phyloP scores from a whole-genome alignment of 108 stramenopile genomes.

The Parietichytrium sp. region DNA sequence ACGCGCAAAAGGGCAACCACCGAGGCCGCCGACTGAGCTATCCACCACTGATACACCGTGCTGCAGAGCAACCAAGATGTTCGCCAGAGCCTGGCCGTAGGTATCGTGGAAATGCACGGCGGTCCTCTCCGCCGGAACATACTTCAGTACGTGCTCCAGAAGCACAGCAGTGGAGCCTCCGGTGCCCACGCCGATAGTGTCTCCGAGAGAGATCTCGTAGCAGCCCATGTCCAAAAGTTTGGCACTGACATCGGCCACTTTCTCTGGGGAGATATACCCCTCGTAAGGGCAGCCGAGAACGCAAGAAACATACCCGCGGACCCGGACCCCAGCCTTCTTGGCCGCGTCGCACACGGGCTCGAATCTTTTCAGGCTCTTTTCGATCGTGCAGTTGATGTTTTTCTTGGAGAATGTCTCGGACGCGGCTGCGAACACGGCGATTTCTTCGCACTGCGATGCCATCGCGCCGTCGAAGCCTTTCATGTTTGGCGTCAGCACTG shows the following conservation, averaged over 20 bases:
- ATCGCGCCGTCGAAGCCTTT: slow-evolving; percentile 69
- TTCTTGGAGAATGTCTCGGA: slow-evolving; percentile 73
- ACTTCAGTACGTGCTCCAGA: slow-evolving; percentile 53
- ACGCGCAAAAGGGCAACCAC: slow-evolving; percentile 80
- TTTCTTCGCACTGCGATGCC: slow-evolving; percentile 58
- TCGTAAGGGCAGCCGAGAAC: slow-evolving; percentile 83
- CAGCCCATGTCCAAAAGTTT: slow-evolving; percentile 76
- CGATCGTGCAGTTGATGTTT: slow-evolving; percentile 81
- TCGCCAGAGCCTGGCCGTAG: slow-evolving; percentile 78
- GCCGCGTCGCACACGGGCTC: slow-evolving; percentile 59
- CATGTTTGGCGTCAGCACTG: slow-evolving; percentile 72
- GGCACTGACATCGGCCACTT: slow-evolving; percentile 66
- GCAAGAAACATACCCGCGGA: slow-evolving; percentile 82
- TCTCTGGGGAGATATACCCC: slow-evolving; percentile 62
- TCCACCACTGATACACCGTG: slow-evolving; percentile 71
- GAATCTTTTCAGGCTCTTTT: slow-evolving; percentile 76
- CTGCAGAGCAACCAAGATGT: slow-evolving; percentile 72
- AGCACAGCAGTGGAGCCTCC: slow-evolving; percentile 56
- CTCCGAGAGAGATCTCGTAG: slow-evolving; percentile 77
- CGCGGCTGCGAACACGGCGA: slow-evolving; percentile 81
- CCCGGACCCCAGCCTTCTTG: slow-evolving; percentile 50
- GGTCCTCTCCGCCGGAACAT: slow-evolving; percentile 48
- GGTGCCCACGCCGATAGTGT: slow-evolving; percentile 82
- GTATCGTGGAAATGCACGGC: slow-evolving; percentile 90
- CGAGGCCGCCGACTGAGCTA: slow-evolving; percentile 77